Evolutionary conservation across 73 alveolate genomes (phyloP).

Genomic region (Paramecium pentaurelia): DNA sequence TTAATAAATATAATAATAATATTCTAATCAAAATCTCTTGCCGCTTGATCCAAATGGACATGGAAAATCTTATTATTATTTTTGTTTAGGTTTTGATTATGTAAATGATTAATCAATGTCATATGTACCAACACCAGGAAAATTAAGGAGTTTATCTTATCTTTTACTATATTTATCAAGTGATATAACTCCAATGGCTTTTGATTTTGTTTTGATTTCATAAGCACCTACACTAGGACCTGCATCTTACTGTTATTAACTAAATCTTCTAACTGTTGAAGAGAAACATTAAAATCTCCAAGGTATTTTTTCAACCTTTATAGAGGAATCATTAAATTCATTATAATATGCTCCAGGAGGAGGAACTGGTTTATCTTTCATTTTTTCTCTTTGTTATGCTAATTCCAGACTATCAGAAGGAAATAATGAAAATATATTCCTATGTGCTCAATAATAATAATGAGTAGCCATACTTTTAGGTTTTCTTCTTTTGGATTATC

Average conservation of each 20-base stretch:
- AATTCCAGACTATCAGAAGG: constrained; percentile 14
- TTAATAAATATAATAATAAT: not conserved
- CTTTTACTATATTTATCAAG: not conserved
- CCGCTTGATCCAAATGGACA: constrained; percentile 26
- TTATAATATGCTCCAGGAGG: constrained; percentile 18
- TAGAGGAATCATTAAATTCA: not conserved
- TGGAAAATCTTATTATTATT: not conserved
- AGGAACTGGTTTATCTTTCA: constrained; percentile 24
- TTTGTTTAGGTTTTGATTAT: not conserved
- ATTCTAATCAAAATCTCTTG: constrained; percentile 1
- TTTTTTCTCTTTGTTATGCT: constrained; percentile 13
- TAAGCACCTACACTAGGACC: constrained; percentile 39
- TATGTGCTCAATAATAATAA: not conserved
- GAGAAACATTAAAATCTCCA: constrained; percentile 36
- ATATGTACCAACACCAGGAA: constrained; percentile 42
- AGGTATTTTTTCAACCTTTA: not conserved
- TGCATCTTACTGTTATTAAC: not conserved
- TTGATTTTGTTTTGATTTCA: not conserved
- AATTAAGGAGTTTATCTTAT: not conserved
- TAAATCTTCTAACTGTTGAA: constrained; percentile 17
- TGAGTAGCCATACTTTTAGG: not conserved
- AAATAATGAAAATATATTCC: constrained; percentile 28
- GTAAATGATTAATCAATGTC: not conserved
- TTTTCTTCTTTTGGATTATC: not conserved
- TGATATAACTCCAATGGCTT: not conserved